Evolutionary conservation across 1,284 basidiomycete genomes (phyloP).

Genomic region (Ceratobasidium sp.): DNA sequence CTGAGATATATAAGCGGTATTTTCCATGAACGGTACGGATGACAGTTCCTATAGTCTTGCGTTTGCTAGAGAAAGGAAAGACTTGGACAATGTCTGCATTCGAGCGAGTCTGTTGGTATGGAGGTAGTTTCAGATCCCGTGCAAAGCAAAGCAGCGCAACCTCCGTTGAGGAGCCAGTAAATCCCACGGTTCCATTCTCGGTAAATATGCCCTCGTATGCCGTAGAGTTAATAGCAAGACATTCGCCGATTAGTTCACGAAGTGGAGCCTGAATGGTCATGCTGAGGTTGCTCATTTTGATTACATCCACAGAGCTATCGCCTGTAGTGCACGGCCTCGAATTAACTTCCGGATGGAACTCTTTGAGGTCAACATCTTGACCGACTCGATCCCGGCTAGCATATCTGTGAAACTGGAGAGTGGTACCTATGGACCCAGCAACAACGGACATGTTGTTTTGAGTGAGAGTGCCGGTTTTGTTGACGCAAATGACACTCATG

Average conservation of each 20-base stretch:
- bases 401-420: too few relatives aligned
- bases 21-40: too few relatives aligned
- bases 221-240: constrained; percentile 92
- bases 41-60: constrained; percentile 96
- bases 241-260: constrained; percentile 77
- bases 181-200: constrained; percentile 65
- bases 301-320: constrained; percentile 78
- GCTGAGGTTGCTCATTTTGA: constrained; percentile 78
- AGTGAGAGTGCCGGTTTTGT: too few relatives aligned
- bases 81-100: constrained; percentile 80
- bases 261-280: constrained; percentile 67
- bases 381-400: too few relatives aligned
- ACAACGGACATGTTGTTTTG: too few relatives aligned
- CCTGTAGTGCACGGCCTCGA: constrained; percentile 96
- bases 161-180: constrained; percentile 96
- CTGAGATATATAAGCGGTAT: too few relatives aligned
- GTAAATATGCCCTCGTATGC: constrained; percentile 87
- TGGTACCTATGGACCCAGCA: too few relatives aligned
- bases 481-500: too few relatives aligned
- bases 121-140: constrained; percentile 78
- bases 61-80: constrained; percentile 93
- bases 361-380: too few relatives aligned
- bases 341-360: too few relatives aligned
- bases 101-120: too few relatives aligned
- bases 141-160: constrained; percentile 90